phyloP scores from a whole-genome alignment of 805 yeast genomes.

The Cyberlindnera galapagoensis region DNA sequence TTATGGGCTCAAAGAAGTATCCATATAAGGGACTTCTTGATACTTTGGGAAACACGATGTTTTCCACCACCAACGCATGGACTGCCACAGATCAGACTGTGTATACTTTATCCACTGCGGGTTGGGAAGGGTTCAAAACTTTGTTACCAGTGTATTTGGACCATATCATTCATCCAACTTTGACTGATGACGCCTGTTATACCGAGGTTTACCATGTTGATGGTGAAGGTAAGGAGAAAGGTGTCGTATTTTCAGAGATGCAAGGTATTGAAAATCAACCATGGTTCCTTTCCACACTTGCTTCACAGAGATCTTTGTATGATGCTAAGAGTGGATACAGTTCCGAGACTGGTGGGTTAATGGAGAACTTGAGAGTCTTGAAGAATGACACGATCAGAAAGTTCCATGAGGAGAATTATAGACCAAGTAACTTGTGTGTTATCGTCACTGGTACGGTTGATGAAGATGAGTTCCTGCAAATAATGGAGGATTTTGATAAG shows the following conservation, averaged over 20 bases:
- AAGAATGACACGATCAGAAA: slow-evolving; percentile 67
- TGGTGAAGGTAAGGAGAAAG: slow-evolving; percentile 85
- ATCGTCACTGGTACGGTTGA: slow-evolving; percentile 84
- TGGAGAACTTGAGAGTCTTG: slow-evolving; percentile 66
- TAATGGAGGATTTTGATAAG: slow-evolving; percentile 57
- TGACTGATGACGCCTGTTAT: slow-evolving; percentile 83
- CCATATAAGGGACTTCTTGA: slow-evolving; percentile 93
- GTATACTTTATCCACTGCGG: slow-evolving; percentile 85
- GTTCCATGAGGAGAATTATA: slow-evolving; percentile 66
- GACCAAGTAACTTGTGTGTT: slow-evolving; percentile 79
- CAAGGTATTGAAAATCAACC: slow-evolving; percentile 83
- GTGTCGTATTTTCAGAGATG: slow-evolving; percentile 97
- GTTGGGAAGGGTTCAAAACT: slow-evolving; percentile 89
- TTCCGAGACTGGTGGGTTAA: slow-evolving; percentile 90
- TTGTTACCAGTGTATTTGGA: slow-evolving; percentile 86
- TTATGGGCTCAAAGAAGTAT: slow-evolving; percentile 85
- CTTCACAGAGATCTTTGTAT: slow-evolving; percentile 52
- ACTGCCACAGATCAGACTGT: slow-evolving; percentile 95
- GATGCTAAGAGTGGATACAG: slow-evolving; percentile 69
- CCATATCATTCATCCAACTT: slow-evolving; percentile 76
- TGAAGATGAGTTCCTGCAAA: slow-evolving; percentile 57
- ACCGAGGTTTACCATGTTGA: slow-evolving; percentile 96
- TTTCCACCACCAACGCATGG: slow-evolving; percentile 93
- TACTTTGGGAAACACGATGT: slow-evolving; percentile 74
- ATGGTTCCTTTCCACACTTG: slow-evolving; percentile 57